Percentiles rank a stretch among this genome's conserved stretches.
Evolutionary conservation across 176 grass and related monocot species (phyloP).

Genomic region (Ensete glaucum): DNA sequence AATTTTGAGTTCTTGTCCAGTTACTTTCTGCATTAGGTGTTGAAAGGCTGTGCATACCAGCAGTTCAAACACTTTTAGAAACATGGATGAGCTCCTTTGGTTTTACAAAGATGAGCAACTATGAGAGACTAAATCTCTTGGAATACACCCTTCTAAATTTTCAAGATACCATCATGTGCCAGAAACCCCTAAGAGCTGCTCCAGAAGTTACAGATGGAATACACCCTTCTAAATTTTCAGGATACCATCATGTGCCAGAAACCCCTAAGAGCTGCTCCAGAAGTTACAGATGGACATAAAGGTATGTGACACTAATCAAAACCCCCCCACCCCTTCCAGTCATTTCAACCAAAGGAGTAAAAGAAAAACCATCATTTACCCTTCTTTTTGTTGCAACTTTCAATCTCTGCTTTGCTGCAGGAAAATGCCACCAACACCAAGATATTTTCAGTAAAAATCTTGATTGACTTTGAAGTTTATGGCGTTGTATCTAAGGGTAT

Average conservation of each 20-base stretch:
- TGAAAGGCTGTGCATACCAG: slow-evolving; percentile 16
- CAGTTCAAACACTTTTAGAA: background rate
- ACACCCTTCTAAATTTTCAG: slow-evolving; percentile 13
- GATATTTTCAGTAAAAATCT: background rate
- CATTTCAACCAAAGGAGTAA: background rate
- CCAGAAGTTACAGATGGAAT: background rate
- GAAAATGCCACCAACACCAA: too few species aligned
- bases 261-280: background rate
- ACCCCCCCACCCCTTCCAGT: background rate
- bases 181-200: slow-evolving; percentile 1
- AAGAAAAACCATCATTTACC: background rate
- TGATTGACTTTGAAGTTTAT: background rate
- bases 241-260: slow-evolving; percentile 14
- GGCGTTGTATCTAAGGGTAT: background rate
- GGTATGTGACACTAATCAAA: background rate
- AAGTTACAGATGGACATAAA: background rate
- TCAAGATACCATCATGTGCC: slow-evolving; percentile 12
- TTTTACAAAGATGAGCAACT: slow-evolving; percentile 1
- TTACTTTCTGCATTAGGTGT: slow-evolving; percentile 9
- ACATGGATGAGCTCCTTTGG: slow-evolving; percentile 17
- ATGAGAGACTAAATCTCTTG: background rate
- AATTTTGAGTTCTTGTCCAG: slow-evolving; percentile 1
- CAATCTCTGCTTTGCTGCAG: too few species aligned
- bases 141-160: slow-evolving; percentile 13
- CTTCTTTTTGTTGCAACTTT: background rate